Evolutionary conservation across 2,329 filamentous ascomycete genomes (phyloP).

Genomic region (Talaromyces marneffei): DNA sequence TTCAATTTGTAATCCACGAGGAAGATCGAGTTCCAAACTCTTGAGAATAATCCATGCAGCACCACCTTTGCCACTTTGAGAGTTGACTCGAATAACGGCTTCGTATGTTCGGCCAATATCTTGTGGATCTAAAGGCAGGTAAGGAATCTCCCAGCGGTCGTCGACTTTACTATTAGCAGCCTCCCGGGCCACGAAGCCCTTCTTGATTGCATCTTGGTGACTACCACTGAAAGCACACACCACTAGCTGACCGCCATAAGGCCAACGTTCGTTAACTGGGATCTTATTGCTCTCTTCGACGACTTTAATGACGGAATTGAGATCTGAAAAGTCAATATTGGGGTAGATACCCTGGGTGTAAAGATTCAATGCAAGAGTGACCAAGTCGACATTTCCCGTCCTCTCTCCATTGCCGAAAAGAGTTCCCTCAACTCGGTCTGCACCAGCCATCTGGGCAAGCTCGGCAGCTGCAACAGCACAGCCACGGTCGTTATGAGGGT

Average conservation of each 20-base stretch:
- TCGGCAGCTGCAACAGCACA: slow-evolving; percentile 86
- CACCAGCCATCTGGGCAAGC: slow-evolving; percentile 91
- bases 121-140: slow-evolving; percentile 84
- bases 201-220: slow-evolving; percentile 96
- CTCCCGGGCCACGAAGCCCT: slow-evolving; percentile 66
- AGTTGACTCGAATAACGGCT: slow-evolving; percentile 96
- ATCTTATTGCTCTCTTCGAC: slow-evolving; percentile 95
- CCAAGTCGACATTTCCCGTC: slow-evolving; percentile 91
- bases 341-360: slow-evolving; percentile 89
- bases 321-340: slow-evolving; percentile 84
- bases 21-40: slow-evolving; percentile 83
- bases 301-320: slow-evolving; percentile 76
- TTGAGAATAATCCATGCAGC: slow-evolving; percentile 90
- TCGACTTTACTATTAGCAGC: slow-evolving; percentile 54
- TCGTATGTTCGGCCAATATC: slow-evolving; percentile 98
- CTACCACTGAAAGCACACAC: slow-evolving; percentile 86
- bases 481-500: slow-evolving; percentile 91
- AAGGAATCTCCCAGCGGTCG: slow-evolving; percentile 76
- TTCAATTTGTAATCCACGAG: slow-evolving; percentile 83
- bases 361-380: slow-evolving; percentile 85
- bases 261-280: slow-evolving; percentile 79
- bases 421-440: slow-evolving; percentile 88
- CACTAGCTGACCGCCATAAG: slow-evolving; percentile 88
- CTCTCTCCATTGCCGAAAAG: slow-evolving; percentile 93
- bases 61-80: slow-evolving; percentile 89